phyloP scores from a whole-genome alignment of 306 rosid species.

The Quercus wislizeni region DNA sequence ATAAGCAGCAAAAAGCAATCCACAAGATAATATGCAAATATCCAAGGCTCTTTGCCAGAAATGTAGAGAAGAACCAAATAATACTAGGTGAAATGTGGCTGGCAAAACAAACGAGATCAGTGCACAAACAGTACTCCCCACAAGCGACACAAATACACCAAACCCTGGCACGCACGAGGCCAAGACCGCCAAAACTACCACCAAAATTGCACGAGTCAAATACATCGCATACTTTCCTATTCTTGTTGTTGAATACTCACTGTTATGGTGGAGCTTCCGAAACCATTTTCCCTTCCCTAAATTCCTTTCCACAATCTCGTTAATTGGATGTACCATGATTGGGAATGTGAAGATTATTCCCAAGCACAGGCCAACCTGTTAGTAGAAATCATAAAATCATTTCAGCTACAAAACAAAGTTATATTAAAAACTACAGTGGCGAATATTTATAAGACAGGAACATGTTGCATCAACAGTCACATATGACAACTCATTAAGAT shows the following conservation, averaged over 20 bases:
- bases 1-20: constrained; percentile 74
- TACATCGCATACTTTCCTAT: constrained; percentile 31
- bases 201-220: constrained; percentile 64
- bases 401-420: background rate
- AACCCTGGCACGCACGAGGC: constrained; percentile 77
- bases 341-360: constrained; percentile 89
- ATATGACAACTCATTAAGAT: background rate
- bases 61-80: constrained; percentile 63
- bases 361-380: constrained; percentile 79
- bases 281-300: constrained; percentile 27
- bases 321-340: constrained; percentile 76
- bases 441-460: background rate
- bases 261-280: constrained; percentile 10
- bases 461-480: too few species aligned
- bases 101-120: constrained; percentile 86
- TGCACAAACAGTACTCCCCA: constrained; percentile 85
- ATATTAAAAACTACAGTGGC: background rate
- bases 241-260: constrained; percentile 19
- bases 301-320: constrained; percentile 74
- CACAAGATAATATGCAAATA: constrained; percentile 47
- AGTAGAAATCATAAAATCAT: background rate
- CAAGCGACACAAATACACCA: constrained; percentile 69
- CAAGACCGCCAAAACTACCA: constrained; percentile 47
- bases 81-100: constrained; percentile 62
- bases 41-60: constrained; percentile 60